phyloP scores from a whole-genome alignment of 2,329 filamentous ascomycete genomes.

The Claviceps arundinis region DNA sequence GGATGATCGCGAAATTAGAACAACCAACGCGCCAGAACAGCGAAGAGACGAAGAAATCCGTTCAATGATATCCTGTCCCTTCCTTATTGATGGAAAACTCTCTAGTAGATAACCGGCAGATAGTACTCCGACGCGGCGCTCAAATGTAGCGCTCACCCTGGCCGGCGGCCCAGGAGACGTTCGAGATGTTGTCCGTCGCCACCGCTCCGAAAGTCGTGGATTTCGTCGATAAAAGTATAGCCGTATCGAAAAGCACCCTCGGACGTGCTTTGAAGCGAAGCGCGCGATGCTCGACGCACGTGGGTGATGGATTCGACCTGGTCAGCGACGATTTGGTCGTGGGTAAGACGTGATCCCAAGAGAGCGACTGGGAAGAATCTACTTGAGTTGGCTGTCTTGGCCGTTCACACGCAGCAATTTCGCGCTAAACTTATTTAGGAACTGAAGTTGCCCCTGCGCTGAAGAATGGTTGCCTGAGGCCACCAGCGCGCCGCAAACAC shows the following conservation, averaged over 20 bases:
- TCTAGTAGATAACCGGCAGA: slow-evolving; percentile 21
- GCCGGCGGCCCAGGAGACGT: slow-evolving; percentile 34
- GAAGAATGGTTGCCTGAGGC: slow-evolving; percentile 16
- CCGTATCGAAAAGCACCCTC: slow-evolving; percentile 18
- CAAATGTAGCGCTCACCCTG: slow-evolving; percentile 28
- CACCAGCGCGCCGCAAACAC: background rate
- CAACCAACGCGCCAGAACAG: slow-evolving; percentile 12
- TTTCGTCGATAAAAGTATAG: slow-evolving; percentile 22
- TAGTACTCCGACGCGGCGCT: slow-evolving; percentile 29
- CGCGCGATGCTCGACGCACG: slow-evolving; percentile 40
- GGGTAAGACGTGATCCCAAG: slow-evolving; percentile 25
- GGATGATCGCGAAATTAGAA: slow-evolving; percentile 1
- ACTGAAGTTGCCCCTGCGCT: slow-evolving; percentile 7
- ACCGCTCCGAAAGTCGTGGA: slow-evolving; percentile 25
- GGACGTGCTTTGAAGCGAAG: slow-evolving; percentile 17
- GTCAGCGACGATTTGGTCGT: slow-evolving; percentile 29
- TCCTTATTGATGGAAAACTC: slow-evolving; percentile 20
- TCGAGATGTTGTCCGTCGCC: slow-evolving; percentile 32
- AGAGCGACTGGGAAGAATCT: slow-evolving; percentile 30
- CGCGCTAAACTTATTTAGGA: slow-evolving; percentile 21
- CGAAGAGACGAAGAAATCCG: slow-evolving; percentile 10
- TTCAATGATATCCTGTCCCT: slow-evolving; percentile 13
- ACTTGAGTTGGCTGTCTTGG: slow-evolving; percentile 23
- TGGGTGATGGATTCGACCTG: slow-evolving; percentile 29
- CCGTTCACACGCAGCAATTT: slow-evolving; percentile 11